These are phyloP conservation scores for Stagonosporopsis chrysanthemi DNA, from an alignment of 2,329 filamentous ascomycete species.

Conservation along the genomic window DNA sequence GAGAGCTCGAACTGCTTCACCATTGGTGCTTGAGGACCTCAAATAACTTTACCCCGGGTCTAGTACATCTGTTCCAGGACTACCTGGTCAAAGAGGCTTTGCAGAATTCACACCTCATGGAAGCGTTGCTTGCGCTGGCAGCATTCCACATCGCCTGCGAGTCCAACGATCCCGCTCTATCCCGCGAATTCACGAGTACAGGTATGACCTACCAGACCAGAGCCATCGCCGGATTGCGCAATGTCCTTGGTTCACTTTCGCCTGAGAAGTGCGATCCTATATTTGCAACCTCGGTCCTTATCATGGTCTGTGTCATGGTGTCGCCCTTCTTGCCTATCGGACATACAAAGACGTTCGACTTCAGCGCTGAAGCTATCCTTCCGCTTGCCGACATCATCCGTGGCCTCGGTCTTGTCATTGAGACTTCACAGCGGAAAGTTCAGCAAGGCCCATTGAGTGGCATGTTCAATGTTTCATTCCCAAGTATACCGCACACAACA, in stretches of 20 bases:
- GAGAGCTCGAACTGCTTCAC: constrained; percentile 22
- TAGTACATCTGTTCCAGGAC: constrained; percentile 16
- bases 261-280: constrained; percentile 18
- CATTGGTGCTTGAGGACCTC: constrained; percentile 23
- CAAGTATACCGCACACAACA: constrained; percentile 7
- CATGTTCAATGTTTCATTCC: constrained; percentile 16
- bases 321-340: constrained; percentile 18
- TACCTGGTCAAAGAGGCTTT: constrained; percentile 21
- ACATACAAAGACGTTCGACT: constrained; percentile 4
- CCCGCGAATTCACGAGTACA: constrained; percentile 12
- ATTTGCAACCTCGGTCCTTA: constrained; percentile 18
- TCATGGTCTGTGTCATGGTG: constrained; percentile 24
- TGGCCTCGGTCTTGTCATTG: constrained; percentile 16
- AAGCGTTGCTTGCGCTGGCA: constrained; percentile 22
- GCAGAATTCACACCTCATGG: constrained; percentile 25
- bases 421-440: constrained; percentile 16
- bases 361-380: constrained; percentile 17
- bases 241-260: constrained; percentile 10
- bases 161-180: constrained; percentile 6
- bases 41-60: constrained; percentile 17
- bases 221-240: constrained; percentile 13
- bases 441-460: constrained; percentile 16
- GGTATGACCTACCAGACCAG: constrained; percentile 19
- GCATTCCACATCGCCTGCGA: constrained; percentile 21
- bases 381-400: constrained; percentile 20